These are phyloP conservation scores for Suhomyces choctaworum DNA, from an alignment of 1,139 yeast species.

Conservation along the genomic window DNA sequence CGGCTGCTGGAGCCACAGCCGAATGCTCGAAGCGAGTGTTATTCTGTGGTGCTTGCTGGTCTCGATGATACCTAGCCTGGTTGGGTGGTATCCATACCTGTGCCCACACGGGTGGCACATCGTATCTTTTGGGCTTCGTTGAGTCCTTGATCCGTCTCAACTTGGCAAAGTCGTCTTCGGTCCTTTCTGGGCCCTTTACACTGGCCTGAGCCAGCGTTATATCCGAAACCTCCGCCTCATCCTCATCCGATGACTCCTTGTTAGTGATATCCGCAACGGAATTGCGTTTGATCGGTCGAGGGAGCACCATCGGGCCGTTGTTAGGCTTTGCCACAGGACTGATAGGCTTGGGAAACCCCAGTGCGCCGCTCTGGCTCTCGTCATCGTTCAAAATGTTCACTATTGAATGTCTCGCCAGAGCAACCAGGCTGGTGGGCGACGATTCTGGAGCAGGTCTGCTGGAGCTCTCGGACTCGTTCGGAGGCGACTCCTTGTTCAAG, in stretches of 20 bases:
- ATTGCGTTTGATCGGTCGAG: slow-evolving; percentile 27
- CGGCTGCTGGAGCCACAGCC: neutral
- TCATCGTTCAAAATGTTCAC: slow-evolving; percentile 25
- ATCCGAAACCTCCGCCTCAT: neutral
- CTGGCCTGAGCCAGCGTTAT: neutral
- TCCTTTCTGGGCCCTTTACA: slow-evolving; percentile 1
- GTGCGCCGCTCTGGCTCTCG: slow-evolving; percentile 4
- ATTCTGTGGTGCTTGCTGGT: slow-evolving; percentile 7
- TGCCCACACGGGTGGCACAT: slow-evolving; percentile 80
- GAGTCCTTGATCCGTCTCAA: slow-evolving; percentile 20
- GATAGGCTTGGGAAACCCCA: slow-evolving; percentile 10
- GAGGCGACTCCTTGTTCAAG: slow-evolving; percentile 44
- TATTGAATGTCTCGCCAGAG: slow-evolving; percentile 24
- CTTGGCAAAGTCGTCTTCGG: slow-evolving; percentile 18
- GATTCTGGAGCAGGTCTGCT: slow-evolving; percentile 24
- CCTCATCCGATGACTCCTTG: slow-evolving; percentile 9
- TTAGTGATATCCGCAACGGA: slow-evolving; percentile 51
- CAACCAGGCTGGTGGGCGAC: slow-evolving; percentile 13
- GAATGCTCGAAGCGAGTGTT: slow-evolving; percentile 1
- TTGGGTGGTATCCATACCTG: slow-evolving; percentile 63
- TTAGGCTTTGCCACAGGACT: slow-evolving; percentile 9
- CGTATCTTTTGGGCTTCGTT: slow-evolving; percentile 62
- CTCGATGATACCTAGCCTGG: slow-evolving; percentile 20
- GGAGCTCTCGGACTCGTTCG: slow-evolving; percentile 25
- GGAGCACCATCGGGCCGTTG: neutral